These are phyloP conservation scores for Sporisorium exsertum DNA, from an alignment of 1,284 basidiomycete genomes.

Conservation along the genomic window DNA sequence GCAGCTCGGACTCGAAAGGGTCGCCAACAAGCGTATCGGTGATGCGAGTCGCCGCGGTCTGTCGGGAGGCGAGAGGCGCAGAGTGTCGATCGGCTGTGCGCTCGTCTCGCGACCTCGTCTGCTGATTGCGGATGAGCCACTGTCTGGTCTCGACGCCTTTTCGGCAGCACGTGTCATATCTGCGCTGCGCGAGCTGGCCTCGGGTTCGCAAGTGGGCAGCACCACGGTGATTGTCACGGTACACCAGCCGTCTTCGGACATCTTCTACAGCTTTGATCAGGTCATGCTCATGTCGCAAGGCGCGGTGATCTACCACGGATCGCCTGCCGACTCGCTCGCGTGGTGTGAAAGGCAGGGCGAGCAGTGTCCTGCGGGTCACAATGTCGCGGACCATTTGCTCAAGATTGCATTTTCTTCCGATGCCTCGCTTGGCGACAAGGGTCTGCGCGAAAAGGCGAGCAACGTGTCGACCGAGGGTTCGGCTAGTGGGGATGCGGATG, in stretches of 20 bases:
- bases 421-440: conserved; percentile 7
- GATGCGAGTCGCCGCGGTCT: conserved; percentile 52
- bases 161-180: conserved; percentile 53
- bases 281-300: conserved; percentile 55
- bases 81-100: conserved; percentile 56
- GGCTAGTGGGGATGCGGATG: conserved; percentile 2
- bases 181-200: conserved; percentile 47
- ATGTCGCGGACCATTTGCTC: conserved; percentile 58
- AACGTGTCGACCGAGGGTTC: conserved; percentile 14
- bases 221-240: conserved; percentile 59
- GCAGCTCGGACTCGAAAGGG: conserved; percentile 47
- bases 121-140: conserved; percentile 57
- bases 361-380: conserved; percentile 52
- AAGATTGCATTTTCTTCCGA: conserved; percentile 41
- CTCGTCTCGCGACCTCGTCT: conserved; percentile 54
- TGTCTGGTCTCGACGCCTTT: conserved; percentile 56
- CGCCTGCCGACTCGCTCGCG: conserved; percentile 41
- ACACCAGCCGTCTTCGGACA: conserved; percentile 60
- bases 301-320: conserved; percentile 48
- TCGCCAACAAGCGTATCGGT: conserved; percentile 54
- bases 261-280: conserved; percentile 55
- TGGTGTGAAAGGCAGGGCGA: conserved; percentile 55
- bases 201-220: conserved; percentile 24
- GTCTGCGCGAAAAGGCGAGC: conserved; percentile 20
- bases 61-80: conserved; percentile 56